Evolutionary conservation across 805 yeast genomes (phyloP), one percentile per base, ranked within the genome.

Genomic region (Isabelozyma heimii): DNA sequence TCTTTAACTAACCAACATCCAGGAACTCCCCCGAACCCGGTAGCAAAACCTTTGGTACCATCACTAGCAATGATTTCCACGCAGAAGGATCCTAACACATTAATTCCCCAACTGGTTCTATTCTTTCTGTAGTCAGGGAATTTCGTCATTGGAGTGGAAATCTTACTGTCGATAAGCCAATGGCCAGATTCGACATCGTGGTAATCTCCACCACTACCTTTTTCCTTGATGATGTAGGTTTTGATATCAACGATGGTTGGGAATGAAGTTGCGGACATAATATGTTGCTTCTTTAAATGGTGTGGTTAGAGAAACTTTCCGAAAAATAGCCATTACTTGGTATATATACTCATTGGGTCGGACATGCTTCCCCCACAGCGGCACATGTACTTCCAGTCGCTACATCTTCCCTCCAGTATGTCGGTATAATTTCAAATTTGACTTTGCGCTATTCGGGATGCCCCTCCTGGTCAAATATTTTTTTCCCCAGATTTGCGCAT

Each of bases 11-110:
- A 59, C 79, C 80, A 73, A 55, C 80, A 74, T 5, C 78, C 79
- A 26, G 74, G 70, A 46, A 76, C 76, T n/a, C 81, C 81, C 42
- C 81, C 81, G 56, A 76, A 75, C 15, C 81, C 81, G 39, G 80
- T 76, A 14, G 80, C 80, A 48, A 76, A 75, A 38, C 81, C 81
- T 45, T 62, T 73, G 13, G 79, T 69, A 46, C 81, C 81, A 55
- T 76, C 79, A 14, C 70, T 60, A 35, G 81, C 76, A 56, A 70
- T 76, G 45, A 76, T 62, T 56, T 76, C 80, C 46, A 76, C 74
- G 60, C 76, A 74, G 63, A 76, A 76, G 9, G 80, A 75, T 13
- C 80, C 81, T 43, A 76, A 58, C 13, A 77, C 81, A 56, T 76
- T 76, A 62, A 76, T 73, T 48, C 81, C 81, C 79, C 80, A 76